These are phyloP conservation scores for Lasiosphaeria miniovina DNA, from an alignment of 495 filamentous ascomycete genomes.

Conservation along the genomic window DNA sequence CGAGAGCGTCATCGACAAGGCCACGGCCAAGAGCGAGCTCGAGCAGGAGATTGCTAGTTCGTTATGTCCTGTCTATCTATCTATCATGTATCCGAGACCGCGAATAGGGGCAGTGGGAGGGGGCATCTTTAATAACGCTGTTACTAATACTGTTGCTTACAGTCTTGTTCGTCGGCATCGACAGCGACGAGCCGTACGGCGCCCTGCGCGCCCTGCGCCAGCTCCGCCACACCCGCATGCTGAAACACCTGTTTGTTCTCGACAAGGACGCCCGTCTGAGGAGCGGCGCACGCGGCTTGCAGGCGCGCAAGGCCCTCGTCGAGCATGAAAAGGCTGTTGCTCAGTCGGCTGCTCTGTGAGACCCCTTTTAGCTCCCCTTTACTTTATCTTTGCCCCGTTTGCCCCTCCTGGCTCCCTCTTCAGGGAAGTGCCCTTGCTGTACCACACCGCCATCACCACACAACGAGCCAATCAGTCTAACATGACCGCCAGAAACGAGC, in stretches of 20 bases:
- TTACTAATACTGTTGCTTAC: not conserved
- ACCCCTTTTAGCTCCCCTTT: not conserved
- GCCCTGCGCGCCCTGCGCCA: slow-evolving; percentile 58
- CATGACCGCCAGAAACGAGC: slow-evolving; percentile 44
- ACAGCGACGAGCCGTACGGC: slow-evolving; percentile 47
- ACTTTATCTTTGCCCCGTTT: no score
- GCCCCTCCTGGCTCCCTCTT: no score
- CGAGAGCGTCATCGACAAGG: slow-evolving; percentile 64
- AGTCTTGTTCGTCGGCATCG: slow-evolving; percentile 36
- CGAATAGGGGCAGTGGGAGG: slow-evolving; percentile 40
- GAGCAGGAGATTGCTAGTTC: slow-evolving; percentile 56
- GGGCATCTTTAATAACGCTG: slow-evolving; percentile 36
- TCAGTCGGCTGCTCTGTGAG: slow-evolving; percentile 52
- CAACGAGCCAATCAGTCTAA: not conserved
- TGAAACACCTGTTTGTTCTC: slow-evolving; percentile 60
- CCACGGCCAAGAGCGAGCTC: slow-evolving; percentile 57
- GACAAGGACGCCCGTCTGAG: slow-evolving; percentile 69
- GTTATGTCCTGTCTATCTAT: not conserved
- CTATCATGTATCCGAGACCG: no score
- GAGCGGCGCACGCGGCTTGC: slow-evolving; percentile 68
- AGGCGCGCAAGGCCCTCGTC: slow-evolving; percentile 67
- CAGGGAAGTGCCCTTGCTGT: no score
- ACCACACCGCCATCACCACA: no score
- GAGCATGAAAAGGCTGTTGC: slow-evolving; percentile 61
- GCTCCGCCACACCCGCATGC: slow-evolving; percentile 56